phyloP scores from a whole-genome alignment of 148 eudicot genomes.

The Rhododendron griersonianum region DNA sequence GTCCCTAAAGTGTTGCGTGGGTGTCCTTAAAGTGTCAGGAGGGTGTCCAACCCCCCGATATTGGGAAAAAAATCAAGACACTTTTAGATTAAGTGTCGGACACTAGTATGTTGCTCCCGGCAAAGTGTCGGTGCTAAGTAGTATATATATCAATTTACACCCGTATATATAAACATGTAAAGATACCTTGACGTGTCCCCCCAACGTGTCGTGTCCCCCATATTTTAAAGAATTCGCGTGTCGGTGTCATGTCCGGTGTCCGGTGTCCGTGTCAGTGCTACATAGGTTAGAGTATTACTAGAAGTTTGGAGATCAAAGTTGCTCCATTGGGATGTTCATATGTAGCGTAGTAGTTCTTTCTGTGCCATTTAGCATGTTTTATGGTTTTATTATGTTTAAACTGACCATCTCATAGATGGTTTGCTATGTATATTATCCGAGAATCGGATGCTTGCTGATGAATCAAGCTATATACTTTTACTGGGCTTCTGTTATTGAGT shows the following conservation, averaged over 20 bases:
- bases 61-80: no score
- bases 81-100: neutral
- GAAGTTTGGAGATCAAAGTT: neutral
- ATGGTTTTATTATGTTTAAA: neutral
- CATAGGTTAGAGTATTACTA: neutral
- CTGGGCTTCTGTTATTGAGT: neutral
- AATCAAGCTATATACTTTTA: neutral
- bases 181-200: no score
- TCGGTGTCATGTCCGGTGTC: neutral
- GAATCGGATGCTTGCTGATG: neutral
- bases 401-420: neutral
- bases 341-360: neutral
- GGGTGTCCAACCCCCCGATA: no score
- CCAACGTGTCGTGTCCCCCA: neutral
- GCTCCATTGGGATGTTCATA: neutral
- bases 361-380: neutral
- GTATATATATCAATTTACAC: no score
- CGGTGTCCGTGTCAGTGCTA: neutral
- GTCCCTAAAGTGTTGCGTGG: no score
- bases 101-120: neutral
- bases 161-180: no score
- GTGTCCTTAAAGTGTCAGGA: no score
- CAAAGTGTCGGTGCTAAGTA: neutral
- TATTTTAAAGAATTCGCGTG: neutral
- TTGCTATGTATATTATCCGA: neutral